Base-by-base conservation (phyloP, 192 early-diverging fungal genomes). In the Haplosporangium gracile region DNA sequence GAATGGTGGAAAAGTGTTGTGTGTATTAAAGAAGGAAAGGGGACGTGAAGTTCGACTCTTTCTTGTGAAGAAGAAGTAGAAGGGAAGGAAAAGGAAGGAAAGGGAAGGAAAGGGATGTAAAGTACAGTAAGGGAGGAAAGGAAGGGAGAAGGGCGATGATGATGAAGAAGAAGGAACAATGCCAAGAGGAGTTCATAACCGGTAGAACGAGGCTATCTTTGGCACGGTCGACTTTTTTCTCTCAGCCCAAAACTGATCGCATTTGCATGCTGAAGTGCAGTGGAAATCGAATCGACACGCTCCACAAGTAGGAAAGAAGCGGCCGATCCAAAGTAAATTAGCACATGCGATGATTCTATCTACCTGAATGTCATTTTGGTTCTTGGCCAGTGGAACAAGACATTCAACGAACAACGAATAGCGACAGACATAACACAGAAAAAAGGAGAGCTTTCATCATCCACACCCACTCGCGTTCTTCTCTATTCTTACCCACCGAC, bases 1-100 rank as follows among this genome's bases (percentile, higher is more conserved):
- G 77, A 85, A 85, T 85, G 83, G 69, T 85, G 83, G 39, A 79
- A 79, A 34, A n/a, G 34, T 16, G n/a, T 9, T 10, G 3, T 65
- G 60, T 29, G 13, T 15, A 29, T 29, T 4, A 29, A 65, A 11
- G 26, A 34, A 65, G 60, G 60, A 10, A 32, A 32, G 60, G 26
- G 60, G 60, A 65, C 60, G n/a, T 65, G 60, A 65, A 29, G 60
- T 29, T 65, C 60, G 29, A 65, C 60, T 65, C 60, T 29, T 29
- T 65, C 60, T 29, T 65, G 55, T 57, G n/a, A 5, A 24, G 55
- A 18, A 26, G 24, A 57, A 57, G 55, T 2, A 26, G 5, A 8
- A 72, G 22, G 42, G n/a, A 45, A 15, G 18, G 0, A 24, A 45
- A 38, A 43, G n/a, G 42, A n/a, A n/a, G n/a, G n/a, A n/a, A n/a